Evolutionary conservation across 345 rosid genomes (phyloP).

Genomic region (Corchorus olitorius): DNA sequence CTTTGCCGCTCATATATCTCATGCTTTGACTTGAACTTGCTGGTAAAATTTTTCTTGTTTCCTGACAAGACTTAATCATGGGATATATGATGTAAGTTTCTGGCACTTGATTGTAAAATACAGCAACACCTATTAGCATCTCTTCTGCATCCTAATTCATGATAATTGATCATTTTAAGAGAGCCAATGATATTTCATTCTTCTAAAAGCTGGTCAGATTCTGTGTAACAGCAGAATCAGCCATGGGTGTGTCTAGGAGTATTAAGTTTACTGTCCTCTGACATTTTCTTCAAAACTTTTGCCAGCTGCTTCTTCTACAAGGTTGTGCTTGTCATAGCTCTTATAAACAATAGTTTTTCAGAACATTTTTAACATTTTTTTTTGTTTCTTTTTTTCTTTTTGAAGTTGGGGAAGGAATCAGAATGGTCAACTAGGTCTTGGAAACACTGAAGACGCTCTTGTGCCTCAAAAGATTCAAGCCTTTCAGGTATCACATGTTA

Average conservation of each 20-base stretch:
- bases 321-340: background rate
- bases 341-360: background rate
- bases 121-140: background rate
- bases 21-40: background rate
- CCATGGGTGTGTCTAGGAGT: background rate
- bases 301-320: background rate
- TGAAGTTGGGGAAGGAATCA: conserved; percentile 99
- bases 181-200: background rate
- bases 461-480: conserved; percentile 89
- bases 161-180: background rate
- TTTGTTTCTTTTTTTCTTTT: background rate
- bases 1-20: background rate
- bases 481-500: conserved; percentile 59
- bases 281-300: background rate
- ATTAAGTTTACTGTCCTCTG: background rate
- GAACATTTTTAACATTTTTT: background rate
- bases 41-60: background rate
- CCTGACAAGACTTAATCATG: background rate
- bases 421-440: conserved; percentile 99
- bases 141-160: background rate
- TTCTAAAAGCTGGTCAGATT: background rate
- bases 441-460: conserved; percentile 80
- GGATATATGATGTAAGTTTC: background rate
- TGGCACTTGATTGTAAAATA: background rate
- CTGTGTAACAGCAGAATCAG: background rate